Conservation (phyloP, 305 asterid genomes). For the Nicotiana rustica region DNA sequence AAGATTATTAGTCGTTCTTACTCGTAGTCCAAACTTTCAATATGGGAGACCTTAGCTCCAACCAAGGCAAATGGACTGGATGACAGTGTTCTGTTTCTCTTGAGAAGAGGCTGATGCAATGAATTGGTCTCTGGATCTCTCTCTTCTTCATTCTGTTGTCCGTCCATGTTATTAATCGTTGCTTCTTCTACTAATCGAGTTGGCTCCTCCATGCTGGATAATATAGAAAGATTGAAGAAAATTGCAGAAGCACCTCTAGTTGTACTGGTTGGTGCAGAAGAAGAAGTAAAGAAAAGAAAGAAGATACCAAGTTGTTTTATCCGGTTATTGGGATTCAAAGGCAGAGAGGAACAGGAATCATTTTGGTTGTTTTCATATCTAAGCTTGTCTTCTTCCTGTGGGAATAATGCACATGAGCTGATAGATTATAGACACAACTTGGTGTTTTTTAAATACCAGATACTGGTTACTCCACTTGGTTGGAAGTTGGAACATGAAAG, state of each 20-base stretch:
- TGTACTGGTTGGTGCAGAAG: slow-evolving; percentile 22
- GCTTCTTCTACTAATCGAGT: slow-evolving; percentile 51
- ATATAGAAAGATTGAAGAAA: neutral
- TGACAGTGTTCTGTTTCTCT: slow-evolving; percentile 73
- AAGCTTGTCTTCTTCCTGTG: slow-evolving; percentile 16
- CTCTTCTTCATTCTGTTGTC: slow-evolving; percentile 50
- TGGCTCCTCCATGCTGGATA: slow-evolving; percentile 46
- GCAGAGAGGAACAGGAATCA: slow-evolving; percentile 4
- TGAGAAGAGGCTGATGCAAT: slow-evolving; percentile 73
- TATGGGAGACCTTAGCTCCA: slow-evolving; percentile 89
- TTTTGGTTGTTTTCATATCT: slow-evolving; percentile 25
- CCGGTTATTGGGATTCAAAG: neutral
- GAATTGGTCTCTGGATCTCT: slow-evolving; percentile 75
- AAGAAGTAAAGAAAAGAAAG: neutral
- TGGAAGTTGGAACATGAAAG: slow-evolving; percentile 3
- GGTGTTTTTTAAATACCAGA: slow-evolving; percentile 7
- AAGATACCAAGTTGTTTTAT: slow-evolving; percentile 28
- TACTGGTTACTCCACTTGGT: neutral
- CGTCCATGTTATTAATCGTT: slow-evolving; percentile 33
- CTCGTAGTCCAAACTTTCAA: slow-evolving; percentile 97
- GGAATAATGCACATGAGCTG: slow-evolving; percentile 6
- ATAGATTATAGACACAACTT: neutral
- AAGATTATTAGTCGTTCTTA: slow-evolving; percentile 46
- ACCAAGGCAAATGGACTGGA: slow-evolving; percentile 79
- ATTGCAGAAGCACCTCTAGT: neutral